Percentiles rank a stretch among this genome's conserved stretches.
Conservation (phyloP, 2,329 filamentous ascomycete species). For the Monilinia laxa region DNA sequence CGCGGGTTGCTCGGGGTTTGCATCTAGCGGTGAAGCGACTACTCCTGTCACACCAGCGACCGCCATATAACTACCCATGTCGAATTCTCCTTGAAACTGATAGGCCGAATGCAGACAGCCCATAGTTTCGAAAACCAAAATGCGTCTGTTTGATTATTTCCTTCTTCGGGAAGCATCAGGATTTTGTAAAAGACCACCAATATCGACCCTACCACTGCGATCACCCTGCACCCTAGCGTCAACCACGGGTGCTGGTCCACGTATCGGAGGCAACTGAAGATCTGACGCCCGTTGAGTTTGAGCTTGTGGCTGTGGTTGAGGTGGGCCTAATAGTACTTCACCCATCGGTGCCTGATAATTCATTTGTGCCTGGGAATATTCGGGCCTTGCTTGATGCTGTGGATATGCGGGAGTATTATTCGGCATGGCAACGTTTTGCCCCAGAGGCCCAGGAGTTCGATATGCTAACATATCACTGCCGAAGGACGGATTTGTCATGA, state of each 20-base stretch:
- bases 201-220: constrained; percentile 56
- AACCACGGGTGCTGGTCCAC: constrained; percentile 34
- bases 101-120: background rate
- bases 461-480: constrained; percentile 34
- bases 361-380: constrained; percentile 44
- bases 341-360: constrained; percentile 55
- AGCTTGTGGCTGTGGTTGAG: constrained; percentile 42
- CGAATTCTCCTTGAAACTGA: background rate
- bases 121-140: background rate
- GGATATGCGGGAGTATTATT: constrained; percentile 49
- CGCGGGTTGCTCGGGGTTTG: background rate
- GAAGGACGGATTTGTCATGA: constrained; percentile 29
- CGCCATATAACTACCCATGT: background rate
- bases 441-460: constrained; percentile 32
- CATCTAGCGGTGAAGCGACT: constrained; percentile 6
- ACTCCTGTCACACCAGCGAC: background rate
- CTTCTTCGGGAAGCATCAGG: constrained; percentile 43
- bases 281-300: constrained; percentile 44
- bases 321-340: constrained; percentile 45
- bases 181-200: constrained; percentile 61
- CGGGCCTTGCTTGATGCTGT: constrained; percentile 47
- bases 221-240: constrained; percentile 48
- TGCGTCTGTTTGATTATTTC: background rate
- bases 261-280: constrained; percentile 47
- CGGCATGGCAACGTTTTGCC: constrained; percentile 38